phyloP scores from a whole-genome alignment of 805 yeast species.

The Clavispora phyllophila region DNA sequence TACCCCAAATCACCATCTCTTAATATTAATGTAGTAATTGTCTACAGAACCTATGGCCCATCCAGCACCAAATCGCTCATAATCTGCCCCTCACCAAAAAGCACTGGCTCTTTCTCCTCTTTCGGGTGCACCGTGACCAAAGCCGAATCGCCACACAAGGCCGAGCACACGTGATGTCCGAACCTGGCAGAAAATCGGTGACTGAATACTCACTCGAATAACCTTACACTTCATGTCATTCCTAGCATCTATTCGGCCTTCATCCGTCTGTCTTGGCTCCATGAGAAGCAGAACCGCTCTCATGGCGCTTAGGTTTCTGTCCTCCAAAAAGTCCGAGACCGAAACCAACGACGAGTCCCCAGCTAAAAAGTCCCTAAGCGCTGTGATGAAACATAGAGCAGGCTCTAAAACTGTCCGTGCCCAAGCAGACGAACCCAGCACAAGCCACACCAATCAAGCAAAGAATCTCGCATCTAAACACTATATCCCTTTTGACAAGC shows the following conservation, averaged over 20 bases:
- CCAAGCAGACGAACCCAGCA: background rate
- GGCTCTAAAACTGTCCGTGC: background rate
- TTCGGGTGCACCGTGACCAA: too few species aligned
- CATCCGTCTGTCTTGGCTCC: background rate
- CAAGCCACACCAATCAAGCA: conserved; percentile 5
- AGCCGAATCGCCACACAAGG: background rate
- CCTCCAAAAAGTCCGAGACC: conserved; percentile 12
- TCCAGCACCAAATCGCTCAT: too few species aligned
- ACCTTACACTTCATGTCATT: conserved; percentile 1
- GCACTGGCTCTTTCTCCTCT: too few species aligned
- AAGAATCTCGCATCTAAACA: conserved; percentile 3
- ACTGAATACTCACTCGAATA: background rate
- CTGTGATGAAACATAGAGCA: conserved; percentile 2
- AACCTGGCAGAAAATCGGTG: background rate
- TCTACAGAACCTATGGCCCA: too few species aligned
- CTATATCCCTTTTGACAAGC: conserved; percentile 26
- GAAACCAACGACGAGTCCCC: conserved; percentile 6
- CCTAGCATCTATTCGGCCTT: background rate
- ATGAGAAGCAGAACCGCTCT: background rate
- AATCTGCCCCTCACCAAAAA: too few species aligned
- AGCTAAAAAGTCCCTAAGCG: conserved; percentile 4
- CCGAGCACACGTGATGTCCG: background rate
- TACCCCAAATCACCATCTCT: too few species aligned
- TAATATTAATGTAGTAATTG: too few species aligned
- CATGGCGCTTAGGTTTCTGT: conserved; percentile 9